Percentiles rank a stretch among this genome's conserved stretches.
These are phyloP conservation scores for Lyophyllum decastes DNA, from an alignment of 768 basidiomycete genomes.

Conservation along the genomic window DNA sequence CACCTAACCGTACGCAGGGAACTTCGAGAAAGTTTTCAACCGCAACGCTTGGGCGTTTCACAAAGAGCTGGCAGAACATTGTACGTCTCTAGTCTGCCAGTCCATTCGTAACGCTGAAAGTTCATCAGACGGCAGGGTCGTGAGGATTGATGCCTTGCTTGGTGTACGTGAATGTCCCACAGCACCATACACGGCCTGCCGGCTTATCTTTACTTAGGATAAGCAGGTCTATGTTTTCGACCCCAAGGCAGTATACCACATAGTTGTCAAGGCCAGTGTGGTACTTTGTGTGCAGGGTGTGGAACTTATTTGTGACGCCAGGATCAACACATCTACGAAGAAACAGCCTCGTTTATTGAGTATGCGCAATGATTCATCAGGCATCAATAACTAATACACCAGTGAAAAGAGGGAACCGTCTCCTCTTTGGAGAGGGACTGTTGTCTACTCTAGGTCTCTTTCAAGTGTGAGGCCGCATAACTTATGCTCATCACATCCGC, in stretches of 20 bases:
- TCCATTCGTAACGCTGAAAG: background rate
- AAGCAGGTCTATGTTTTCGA: slow-evolving; percentile 32
- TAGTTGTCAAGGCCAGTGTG: slow-evolving; percentile 29
- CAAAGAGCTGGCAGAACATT: background rate
- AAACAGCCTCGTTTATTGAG: slow-evolving; percentile 24
- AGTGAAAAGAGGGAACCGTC: background rate
- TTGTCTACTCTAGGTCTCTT: slow-evolving; percentile 18
- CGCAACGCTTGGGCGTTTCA: background rate
- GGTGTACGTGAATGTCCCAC: background rate
- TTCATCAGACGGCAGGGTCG: background rate
- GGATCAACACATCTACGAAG: slow-evolving; percentile 36
- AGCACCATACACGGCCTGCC: background rate
- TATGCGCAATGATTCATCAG: slow-evolving; percentile 11
- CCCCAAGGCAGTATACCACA: slow-evolving; percentile 34
- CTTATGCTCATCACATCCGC: background rate
- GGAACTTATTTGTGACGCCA: slow-evolving; percentile 4
- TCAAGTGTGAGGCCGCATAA: background rate
- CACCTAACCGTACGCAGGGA: background rate
- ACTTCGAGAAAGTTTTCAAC: background rate
- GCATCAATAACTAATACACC: background rate
- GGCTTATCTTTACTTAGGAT: background rate
- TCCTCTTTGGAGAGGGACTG: slow-evolving; percentile 11
- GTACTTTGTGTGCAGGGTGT: background rate
- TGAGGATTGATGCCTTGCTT: background rate
- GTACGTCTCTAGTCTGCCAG: background rate